Percentiles rank a stretch among this genome's conserved stretches.
Conservation (phyloP, 1,284 basidiomycete species). For the Fomitopsis schrenkii region DNA sequence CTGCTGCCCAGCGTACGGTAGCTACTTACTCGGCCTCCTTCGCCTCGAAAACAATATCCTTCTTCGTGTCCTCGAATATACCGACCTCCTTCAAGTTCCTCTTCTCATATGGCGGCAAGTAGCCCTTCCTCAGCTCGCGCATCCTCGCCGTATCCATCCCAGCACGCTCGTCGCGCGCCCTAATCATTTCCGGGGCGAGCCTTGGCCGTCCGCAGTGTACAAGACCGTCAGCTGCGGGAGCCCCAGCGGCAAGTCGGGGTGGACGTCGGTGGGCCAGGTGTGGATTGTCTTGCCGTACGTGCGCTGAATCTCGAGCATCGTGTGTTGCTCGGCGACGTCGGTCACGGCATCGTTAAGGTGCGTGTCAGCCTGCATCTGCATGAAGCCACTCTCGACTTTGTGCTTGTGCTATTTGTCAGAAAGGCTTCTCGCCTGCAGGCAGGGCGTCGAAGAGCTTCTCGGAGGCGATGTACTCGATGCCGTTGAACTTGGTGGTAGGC, state of each 20-base stretch:
- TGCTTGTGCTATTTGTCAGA: conserved; percentile 43
- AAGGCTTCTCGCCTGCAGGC: conserved; percentile 41
- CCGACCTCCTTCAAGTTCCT: conserved; percentile 29
- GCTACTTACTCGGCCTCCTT: conserved; percentile 15
- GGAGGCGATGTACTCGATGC: conserved; percentile 48
- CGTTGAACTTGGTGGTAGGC: conserved; percentile 43
- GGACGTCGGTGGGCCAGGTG: conserved; percentile 40
- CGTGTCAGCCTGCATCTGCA: conserved; percentile 38
- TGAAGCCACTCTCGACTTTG: conserved; percentile 44
- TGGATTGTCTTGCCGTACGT: conserved; percentile 53
- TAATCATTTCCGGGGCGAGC: conserved; percentile 29
- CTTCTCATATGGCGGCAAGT: conserved; percentile 36
- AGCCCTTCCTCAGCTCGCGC: conserved; percentile 30
- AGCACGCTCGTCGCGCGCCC: conserved; percentile 31
- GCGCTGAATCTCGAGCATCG: conserved; percentile 44
- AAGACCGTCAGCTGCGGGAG: conserved; percentile 45
- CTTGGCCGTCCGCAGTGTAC: conserved; percentile 35
- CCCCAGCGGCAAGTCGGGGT: conserved; percentile 45
- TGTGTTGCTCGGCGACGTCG: conserved; percentile 39
- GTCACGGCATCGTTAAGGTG: conserved; percentile 29
- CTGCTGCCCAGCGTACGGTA: background rate
- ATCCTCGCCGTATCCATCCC: conserved; percentile 35
- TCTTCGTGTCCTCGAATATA: conserved; percentile 32
- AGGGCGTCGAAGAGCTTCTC: conserved; percentile 41
- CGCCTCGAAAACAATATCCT: conserved; percentile 23